Evolutionary conservation across 2,329 filamentous ascomycete genomes (phyloP).

Genomic region (Phialophora verrucosa): DNA sequence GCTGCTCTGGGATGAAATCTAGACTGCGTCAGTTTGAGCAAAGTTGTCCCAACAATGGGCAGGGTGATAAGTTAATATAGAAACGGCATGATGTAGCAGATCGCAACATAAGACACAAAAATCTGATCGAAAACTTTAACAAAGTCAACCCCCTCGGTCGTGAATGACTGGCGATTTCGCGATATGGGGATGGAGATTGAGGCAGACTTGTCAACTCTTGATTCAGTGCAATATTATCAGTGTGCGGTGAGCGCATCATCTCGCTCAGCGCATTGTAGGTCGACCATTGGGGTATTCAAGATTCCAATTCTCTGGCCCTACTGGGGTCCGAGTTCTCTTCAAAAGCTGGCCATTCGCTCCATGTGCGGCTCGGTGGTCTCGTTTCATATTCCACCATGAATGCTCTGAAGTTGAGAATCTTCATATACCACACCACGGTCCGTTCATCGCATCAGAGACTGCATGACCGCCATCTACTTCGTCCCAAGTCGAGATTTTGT

Average conservation of each 20-base stretch:
- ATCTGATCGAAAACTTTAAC: neutral
- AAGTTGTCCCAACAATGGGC: neutral
- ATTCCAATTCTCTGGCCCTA: neutral
- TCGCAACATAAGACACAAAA: neutral
- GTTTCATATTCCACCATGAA: neutral
- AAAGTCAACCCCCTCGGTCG: neutral
- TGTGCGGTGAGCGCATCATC: neutral
- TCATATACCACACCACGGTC: neutral
- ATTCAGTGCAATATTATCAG: neutral
- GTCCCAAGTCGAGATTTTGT: neutral
- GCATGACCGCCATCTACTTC: neutral
- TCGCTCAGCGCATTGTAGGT: neutral
- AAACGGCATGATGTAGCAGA: neutral
- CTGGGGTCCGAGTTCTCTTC: neutral
- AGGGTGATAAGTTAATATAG: neutral
- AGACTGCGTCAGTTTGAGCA: neutral
- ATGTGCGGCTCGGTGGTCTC: neutral
- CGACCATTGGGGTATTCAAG: neutral
- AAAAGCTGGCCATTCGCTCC: neutral
- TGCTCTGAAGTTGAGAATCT: neutral
- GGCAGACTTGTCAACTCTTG: neutral
- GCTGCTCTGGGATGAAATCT: neutral
- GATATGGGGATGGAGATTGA: neutral
- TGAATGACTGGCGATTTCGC: neutral
- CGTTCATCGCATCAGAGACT: neutral